Conservation (phyloP, 2,329 filamentous ascomycete species). For the Calonectria pseudoturangicola region DNA sequence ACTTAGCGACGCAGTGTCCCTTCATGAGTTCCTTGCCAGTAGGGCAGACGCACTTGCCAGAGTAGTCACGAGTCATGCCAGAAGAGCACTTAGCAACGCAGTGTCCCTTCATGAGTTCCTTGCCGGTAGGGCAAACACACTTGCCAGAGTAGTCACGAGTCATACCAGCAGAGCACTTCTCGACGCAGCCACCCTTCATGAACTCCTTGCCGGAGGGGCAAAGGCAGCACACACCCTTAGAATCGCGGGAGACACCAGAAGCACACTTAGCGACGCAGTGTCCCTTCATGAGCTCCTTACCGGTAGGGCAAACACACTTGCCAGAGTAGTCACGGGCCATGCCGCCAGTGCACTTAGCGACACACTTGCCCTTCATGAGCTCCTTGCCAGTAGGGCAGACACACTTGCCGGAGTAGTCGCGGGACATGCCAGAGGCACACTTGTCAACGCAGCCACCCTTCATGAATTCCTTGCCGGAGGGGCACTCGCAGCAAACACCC, state of each 20-base stretch:
- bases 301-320: neutral
- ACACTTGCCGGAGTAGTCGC: slow-evolving; percentile 3
- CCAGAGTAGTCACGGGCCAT: neutral
- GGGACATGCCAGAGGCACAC: slow-evolving; percentile 1
- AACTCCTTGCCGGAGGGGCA: neutral
- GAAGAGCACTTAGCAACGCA: neutral
- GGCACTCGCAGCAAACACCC: neutral
- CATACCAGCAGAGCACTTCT: neutral
- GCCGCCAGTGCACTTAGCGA: neutral
- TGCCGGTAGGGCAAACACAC: neutral
- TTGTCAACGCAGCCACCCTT: slow-evolving; percentile 9
- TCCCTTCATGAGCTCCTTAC: neutral
- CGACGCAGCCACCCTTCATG: neutral
- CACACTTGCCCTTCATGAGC: neutral
- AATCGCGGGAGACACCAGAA: neutral
- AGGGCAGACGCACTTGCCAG: slow-evolving; percentile 3
- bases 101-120: neutral
- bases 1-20: neutral
- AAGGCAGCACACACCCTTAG: neutral
- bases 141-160: neutral
- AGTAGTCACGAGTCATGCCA: neutral
- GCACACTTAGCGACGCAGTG: neutral
- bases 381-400: neutral
- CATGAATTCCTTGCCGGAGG: neutral
- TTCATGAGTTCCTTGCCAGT: neutral